A percentile compares a stretch with the other conserved stretches of the same genome.
Conservation (phyloP, 2,329 filamentous ascomycete species). For the Tolypocladium endophyticum region DNA sequence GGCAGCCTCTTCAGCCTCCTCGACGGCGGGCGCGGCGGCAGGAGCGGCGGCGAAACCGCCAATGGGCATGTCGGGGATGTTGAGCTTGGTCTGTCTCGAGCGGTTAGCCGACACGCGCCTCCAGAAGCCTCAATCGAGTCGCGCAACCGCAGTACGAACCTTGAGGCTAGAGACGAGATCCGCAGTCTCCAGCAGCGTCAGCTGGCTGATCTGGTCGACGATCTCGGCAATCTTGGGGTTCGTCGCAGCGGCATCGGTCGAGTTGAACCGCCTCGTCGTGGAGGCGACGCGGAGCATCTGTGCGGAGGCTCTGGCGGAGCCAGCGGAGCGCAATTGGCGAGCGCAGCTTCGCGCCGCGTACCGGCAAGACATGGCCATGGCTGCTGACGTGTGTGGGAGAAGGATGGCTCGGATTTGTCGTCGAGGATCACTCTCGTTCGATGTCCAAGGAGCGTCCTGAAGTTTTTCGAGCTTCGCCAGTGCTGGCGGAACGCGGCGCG, state of each 20-base stretch:
- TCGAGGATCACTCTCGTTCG: conserved; percentile 7
- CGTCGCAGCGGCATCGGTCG: conserved; percentile 57
- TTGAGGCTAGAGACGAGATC: conserved; percentile 92
- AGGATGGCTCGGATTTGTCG: background rate
- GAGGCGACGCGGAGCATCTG: conserved; percentile 33
- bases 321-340: conserved; percentile 45
- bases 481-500: conserved; percentile 6
- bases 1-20: conserved; percentile 82
- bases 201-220: conserved; percentile 96
- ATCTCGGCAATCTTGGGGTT: conserved; percentile 92
- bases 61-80: conserved; percentile 95
- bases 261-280: conserved; percentile 70
- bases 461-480: conserved; percentile 31
- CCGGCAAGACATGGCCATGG: conserved; percentile 54
- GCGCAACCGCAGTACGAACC: conserved; percentile 40
- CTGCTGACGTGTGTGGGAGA: conserved; percentile 19
- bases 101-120: background rate
- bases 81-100: conserved; percentile 64
- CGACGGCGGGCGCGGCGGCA: conserved; percentile 51
- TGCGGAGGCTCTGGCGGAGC: conserved; percentile 36
- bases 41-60: conserved; percentile 74
- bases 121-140: conserved; percentile 5
- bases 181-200: conserved; percentile 94
- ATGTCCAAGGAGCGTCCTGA: conserved; percentile 17
- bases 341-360: conserved; percentile 55